Evolutionary conservation across 2,329 filamentous ascomycete species (phyloP), one percentile per base, ranked within the genome.

Genomic region (Exutisphaerella laricina): DNA sequence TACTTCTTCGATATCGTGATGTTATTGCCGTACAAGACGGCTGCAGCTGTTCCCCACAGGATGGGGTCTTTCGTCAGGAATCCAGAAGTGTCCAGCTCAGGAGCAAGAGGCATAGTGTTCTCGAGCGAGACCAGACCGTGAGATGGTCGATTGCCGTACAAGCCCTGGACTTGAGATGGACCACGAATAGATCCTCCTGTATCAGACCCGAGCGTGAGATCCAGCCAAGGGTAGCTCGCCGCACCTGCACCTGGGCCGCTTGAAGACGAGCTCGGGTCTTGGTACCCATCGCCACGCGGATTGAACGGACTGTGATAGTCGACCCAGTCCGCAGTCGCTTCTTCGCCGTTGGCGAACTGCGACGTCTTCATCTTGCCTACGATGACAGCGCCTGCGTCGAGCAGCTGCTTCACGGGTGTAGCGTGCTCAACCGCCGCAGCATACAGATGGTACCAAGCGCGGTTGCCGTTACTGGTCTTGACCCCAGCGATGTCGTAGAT

Each of bases 401-500:
- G 68, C 1, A 86, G 60, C 2, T 68, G 66, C 38, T 78, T 73
- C 0, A 80, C 69, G 1, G 73, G 66, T 0, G 70, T 56, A 0
- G 75, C 73, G 1, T 75, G 80, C 2, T 53, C 56, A 2, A 62
- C 68, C 0, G 68, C 64, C 2, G 68, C 55, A 1, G 67, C 64
- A 41, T 79, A 75, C 2, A 83, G 60, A 23, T 72, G 63, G 16
- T 71, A 72, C 68, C 74, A 84, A 1, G 78, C 73, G 22, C 75
- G 66, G 41, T 78, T 82, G 0, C 79, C 80, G 22, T 74, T 67
- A 1, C 70, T 70, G 0, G 76, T 80, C 9, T 69, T 69, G 0
- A 80, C 59, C 1, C 80, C 80, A 16, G 71, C 69, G 28, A 82
- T 60, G 48, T 79, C 69, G 53, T 71, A 79, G 34, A 81, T 77